Evolutionary conservation across 106 monocot species (phyloP).

Genomic region (Ottelia alismoides): DNA sequence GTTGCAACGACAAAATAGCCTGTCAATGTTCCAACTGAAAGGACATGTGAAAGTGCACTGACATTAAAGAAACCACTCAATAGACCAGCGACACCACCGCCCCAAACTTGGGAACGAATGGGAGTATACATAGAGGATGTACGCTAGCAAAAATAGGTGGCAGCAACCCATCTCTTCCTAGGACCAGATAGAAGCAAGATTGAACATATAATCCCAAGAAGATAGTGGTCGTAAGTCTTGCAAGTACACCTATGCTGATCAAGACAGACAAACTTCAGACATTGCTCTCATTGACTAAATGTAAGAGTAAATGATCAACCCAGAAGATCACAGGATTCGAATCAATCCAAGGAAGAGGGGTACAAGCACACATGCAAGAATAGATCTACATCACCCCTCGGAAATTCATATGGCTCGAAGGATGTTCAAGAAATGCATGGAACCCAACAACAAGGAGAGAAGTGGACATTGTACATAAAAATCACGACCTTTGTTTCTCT

Average conservation of each 20-base stretch:
- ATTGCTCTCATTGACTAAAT: too few species aligned
- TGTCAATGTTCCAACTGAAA: constrained; percentile 93
- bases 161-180: constrained; percentile 92
- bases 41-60: constrained; percentile 80
- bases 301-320: too few species aligned
- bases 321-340: too few species aligned
- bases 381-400: too few species aligned
- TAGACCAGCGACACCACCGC: constrained; percentile 69
- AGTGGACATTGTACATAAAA: too few species aligned
- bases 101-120: constrained; percentile 86
- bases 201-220: constrained; percentile 95
- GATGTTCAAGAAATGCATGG: too few species aligned
- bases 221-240: constrained; percentile 89
- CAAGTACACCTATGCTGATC: constrained; percentile 92
- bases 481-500: too few species aligned
- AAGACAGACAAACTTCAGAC: constrained; percentile 78
- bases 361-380: too few species aligned
- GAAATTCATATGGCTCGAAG: too few species aligned
- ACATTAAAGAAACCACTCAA: constrained; percentile 88
- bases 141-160: constrained; percentile 81
- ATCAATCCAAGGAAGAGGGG: too few species aligned
- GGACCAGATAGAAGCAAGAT: constrained; percentile 91
- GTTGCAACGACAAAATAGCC: constrained; percentile 98
- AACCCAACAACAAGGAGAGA: too few species aligned
- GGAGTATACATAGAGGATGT: constrained; percentile 75